Evolutionary conservation across 352 stramenopile species (phyloP).

Genomic region (Phytophthora foliorum): DNA sequence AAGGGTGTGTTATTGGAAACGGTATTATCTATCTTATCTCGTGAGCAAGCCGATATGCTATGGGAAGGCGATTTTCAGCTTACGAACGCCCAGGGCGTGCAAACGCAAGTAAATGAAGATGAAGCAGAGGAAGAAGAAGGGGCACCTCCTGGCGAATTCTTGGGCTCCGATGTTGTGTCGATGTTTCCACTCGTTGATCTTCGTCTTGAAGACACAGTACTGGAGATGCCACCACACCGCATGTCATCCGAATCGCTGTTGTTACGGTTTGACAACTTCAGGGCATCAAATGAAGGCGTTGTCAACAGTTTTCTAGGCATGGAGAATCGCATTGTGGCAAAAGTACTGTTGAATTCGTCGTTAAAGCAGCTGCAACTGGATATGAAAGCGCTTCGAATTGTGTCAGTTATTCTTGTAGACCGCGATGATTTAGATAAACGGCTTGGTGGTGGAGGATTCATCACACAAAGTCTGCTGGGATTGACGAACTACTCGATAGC

Average conservation of each 20-base stretch:
- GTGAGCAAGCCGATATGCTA: slow-evolving; percentile 65
- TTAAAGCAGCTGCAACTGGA: slow-evolving; percentile 77
- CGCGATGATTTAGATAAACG: slow-evolving; percentile 38
- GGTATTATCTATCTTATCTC: slow-evolving; percentile 65
- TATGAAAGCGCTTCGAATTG: slow-evolving; percentile 72
- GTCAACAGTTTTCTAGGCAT: slow-evolving; percentile 69
- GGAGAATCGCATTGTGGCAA: slow-evolving; percentile 81
- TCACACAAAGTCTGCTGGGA: slow-evolving; percentile 77
- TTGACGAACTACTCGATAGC: slow-evolving; percentile 68
- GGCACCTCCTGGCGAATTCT: slow-evolving; percentile 31
- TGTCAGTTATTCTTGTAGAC: slow-evolving; percentile 82
- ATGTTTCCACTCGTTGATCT: slow-evolving; percentile 86
- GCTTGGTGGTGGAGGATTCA: slow-evolving; percentile 47
- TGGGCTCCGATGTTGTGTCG: slow-evolving; percentile 79
- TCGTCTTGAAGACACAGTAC: slow-evolving; percentile 68
- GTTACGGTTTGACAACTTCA: slow-evolving; percentile 75
- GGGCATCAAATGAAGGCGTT: slow-evolving; percentile 72
- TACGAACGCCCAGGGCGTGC: slow-evolving; percentile 35
- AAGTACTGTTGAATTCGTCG: slow-evolving; percentile 88
- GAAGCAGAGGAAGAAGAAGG: slow-evolving; percentile 19
- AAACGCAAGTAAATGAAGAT: slow-evolving; percentile 26
- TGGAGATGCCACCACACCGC: slow-evolving; percentile 84
- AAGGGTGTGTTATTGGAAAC: slow-evolving; percentile 76
- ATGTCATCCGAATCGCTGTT: slow-evolving; percentile 82
- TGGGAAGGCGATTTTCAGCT: slow-evolving; percentile 86